Base-by-base conservation (phyloP, 2,329 filamentous ascomycete genomes). In the Aureobasidium sp. region DNA sequence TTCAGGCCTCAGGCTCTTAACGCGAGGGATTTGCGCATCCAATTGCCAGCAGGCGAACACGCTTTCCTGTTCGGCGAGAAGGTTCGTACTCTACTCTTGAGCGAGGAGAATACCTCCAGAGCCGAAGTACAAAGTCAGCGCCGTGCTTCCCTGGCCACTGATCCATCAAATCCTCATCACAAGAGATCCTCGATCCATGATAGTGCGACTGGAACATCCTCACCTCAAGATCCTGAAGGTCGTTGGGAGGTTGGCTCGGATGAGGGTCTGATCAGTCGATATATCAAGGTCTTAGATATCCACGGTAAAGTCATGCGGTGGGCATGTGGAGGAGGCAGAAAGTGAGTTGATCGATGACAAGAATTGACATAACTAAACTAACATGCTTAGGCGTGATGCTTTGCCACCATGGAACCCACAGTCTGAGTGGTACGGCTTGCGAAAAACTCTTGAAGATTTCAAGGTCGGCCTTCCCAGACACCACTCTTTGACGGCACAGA, bases 31-130 rank as follows among this genome's bases (percentile, higher is more conserved):
- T 72, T 89, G 7, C 78, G 80, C 37, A 84, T 89, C 25, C 86
- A 87, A 69, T 76, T 90, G 5, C 87, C 87, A 1, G 88, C 86
- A 65, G 85, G 85, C 39, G 86, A 89, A 58, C 76, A 83, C 55
- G 81, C 82, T 0, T 90, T 89, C 66, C 78, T 85, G 50, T 81
- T 86, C 59, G 84, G 82, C 0, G 78, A 82, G 62, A 81, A 84
- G 45, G 83, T 84, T 1, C 77, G 77, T 13, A 84, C 80, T 3
- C 71, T 78, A 9, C 76, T 79, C 62, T 69, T 82, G 4, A 74
- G 73, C 16, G 79, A 82, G 55, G 67, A 67, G 67, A 42, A 34
- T 2, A 41, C 54, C 2, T 59, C 66, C 36, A 72, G 67, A 72
- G 76, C 68, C 70, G 77, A 69, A 69, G 76, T 68, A 49, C 75